phyloP scores from a whole-genome alignment of 1,284 basidiomycete species.

The Sporisorium graminicola region DNA sequence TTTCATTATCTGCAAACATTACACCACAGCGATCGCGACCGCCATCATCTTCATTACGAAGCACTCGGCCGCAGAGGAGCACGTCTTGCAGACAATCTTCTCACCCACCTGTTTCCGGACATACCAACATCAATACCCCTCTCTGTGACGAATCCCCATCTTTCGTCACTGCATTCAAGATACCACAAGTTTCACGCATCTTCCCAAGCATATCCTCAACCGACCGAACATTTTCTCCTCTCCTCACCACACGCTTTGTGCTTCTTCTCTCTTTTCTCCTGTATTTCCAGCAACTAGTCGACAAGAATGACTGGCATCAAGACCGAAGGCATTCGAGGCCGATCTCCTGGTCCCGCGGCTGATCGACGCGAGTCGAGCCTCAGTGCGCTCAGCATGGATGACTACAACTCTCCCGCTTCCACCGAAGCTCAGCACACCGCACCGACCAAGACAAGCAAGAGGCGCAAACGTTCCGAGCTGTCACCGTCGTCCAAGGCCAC shows the following conservation, averaged over 20 bases:
- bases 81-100: neutral
- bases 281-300: neutral
- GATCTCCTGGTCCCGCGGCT: constrained; percentile 41
- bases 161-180: neutral
- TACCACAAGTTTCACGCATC: neutral
- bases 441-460: constrained; percentile 38
- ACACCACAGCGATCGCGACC: constrained; percentile 1
- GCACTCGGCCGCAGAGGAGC: neutral
- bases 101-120: neutral
- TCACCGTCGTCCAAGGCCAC: constrained; percentile 49
- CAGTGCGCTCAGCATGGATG: constrained; percentile 23
- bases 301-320: constrained; percentile 28
- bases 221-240: neutral
- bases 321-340: constrained; percentile 27
- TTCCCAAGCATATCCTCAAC: neutral
- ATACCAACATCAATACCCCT: constrained; percentile 1
- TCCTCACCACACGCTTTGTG: neutral
- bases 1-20: constrained; percentile 22
- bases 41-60: constrained; percentile 12
- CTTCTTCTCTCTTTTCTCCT: neutral
- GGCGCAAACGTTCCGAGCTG: constrained; percentile 45
- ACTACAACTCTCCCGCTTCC: constrained; percentile 11
- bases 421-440: neutral
- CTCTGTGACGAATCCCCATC: constrained; percentile 4
- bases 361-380: constrained; percentile 32